These are phyloP conservation scores for Copromyces sp. DNA, from an alignment of 495 filamentous ascomycete species.

Conservation along the genomic window DNA sequence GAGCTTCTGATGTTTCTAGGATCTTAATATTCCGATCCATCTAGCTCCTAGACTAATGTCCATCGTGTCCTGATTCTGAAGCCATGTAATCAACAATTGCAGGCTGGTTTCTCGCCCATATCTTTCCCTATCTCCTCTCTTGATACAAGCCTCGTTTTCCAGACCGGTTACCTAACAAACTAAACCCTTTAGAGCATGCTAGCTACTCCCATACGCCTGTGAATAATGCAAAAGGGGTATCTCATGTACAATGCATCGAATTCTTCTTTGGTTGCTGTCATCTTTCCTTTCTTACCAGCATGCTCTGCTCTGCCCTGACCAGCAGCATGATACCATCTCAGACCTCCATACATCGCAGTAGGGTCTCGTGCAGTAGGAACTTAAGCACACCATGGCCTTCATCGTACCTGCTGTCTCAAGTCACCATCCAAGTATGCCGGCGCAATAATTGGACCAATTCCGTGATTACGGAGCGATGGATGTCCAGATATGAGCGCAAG, in stretches of 20 bases:
- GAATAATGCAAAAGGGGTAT: background rate
- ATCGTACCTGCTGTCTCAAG: background rate
- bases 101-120: background rate
- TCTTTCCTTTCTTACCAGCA: background rate
- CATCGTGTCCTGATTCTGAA: background rate
- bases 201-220: background rate
- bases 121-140: background rate
- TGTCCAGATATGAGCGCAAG: background rate
- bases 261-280: background rate
- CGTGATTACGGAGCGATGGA: background rate
- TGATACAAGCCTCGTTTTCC: background rate
- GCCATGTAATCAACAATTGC: background rate
- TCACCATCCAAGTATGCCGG: background rate
- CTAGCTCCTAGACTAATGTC: background rate
- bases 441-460: background rate
- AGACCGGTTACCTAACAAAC: background rate
- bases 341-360: background rate
- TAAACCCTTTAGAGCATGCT: background rate
- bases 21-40: background rate
- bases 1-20: background rate
- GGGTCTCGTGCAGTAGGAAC: background rate
- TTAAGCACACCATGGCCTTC: background rate
- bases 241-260: background rate
- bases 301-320: background rate
- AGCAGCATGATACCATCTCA: background rate